Evolutionary conservation across 2,329 filamentous ascomycete genomes (phyloP).

Genomic region (Neodidymelliopsis sp.): DNA sequence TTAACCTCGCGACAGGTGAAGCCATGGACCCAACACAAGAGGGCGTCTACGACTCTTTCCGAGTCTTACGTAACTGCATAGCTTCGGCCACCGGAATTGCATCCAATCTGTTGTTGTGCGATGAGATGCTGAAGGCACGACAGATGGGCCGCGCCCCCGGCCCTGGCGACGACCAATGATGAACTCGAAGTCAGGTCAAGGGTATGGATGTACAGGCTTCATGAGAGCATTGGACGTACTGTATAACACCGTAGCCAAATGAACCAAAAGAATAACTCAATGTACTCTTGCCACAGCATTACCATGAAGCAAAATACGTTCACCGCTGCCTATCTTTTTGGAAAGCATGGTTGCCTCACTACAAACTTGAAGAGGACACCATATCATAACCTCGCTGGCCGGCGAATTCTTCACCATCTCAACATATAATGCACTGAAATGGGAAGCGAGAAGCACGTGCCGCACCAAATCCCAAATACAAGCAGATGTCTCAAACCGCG

Average conservation of each 20-base stretch:
- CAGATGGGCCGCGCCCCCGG: conserved; percentile 72
- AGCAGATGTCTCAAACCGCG: neutral
- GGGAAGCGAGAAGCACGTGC: conserved; percentile 15
- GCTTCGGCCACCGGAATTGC: conserved; percentile 95
- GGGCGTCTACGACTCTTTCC: conserved; percentile 95
- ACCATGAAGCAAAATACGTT: too few relatives aligned
- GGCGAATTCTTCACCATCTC: too few relatives aligned
- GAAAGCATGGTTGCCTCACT: too few relatives aligned
- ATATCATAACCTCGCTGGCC: too few relatives aligned
- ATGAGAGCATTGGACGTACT: neutral
- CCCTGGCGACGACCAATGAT: conserved; percentile 18
- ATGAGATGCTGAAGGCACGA: conserved; percentile 95
- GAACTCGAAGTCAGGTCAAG: neutral
- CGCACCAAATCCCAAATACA: too few relatives aligned
- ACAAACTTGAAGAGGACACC: too few relatives aligned
- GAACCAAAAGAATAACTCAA: conserved; percentile 4
- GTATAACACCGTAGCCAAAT: conserved; percentile 3
- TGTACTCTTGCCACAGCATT: too few relatives aligned
- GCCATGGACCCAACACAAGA: conserved; percentile 94
- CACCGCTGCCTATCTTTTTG: too few relatives aligned
- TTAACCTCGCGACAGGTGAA: conserved; percentile 85
- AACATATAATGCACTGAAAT: too few relatives aligned
- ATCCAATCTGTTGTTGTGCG: conserved; percentile 91
- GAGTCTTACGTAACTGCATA: conserved; percentile 90
- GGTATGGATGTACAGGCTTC: neutral